Percentiles rank a stretch among this genome's conserved stretches.
These are phyloP conservation scores for Daedalea quercina DNA, from an alignment of 768 basidiomycete genomes.

Conservation along the genomic window DNA sequence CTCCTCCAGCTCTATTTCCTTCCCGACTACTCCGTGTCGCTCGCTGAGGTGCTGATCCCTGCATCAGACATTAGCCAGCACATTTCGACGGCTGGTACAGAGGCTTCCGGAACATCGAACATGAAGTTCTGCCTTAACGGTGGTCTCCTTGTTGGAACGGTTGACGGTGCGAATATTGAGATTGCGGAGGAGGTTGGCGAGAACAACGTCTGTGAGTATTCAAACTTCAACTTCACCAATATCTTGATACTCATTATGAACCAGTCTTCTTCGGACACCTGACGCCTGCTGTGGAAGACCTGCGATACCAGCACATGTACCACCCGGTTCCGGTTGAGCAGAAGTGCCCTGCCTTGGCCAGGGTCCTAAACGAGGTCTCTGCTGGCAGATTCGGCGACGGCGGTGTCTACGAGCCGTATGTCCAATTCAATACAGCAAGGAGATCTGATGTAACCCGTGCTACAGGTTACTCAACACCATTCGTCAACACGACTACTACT, in stretches of 20 bases:
- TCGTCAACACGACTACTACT: slow-evolving; percentile 69
- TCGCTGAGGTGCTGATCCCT: slow-evolving; percentile 82
- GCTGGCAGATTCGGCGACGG: slow-evolving; percentile 77
- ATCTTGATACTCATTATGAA: not conserved
- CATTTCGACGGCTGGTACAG: slow-evolving; percentile 96
- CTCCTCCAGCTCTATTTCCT: slow-evolving; percentile 90
- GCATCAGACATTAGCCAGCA: slow-evolving; percentile 94
- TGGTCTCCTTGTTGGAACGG: slow-evolving; percentile 81
- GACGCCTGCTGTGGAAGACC: slow-evolving; percentile 81
- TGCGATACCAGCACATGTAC: slow-evolving; percentile 83
- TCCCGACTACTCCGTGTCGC: slow-evolving; percentile 87
- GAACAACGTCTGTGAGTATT: slow-evolving; percentile 78
- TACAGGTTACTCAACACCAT: slow-evolving; percentile 67
- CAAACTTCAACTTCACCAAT: not conserved
- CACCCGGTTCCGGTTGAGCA: slow-evolving; percentile 74
- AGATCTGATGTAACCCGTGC: not conserved
- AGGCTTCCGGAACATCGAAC: slow-evolving; percentile 77
- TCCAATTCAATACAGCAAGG: slow-evolving; percentile 7
- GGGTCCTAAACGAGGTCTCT: slow-evolving; percentile 72
- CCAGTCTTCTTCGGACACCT: slow-evolving; percentile 87
- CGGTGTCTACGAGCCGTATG: slow-evolving; percentile 79
- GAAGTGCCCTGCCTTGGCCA: slow-evolving; percentile 77
- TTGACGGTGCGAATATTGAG: slow-evolving; percentile 95
- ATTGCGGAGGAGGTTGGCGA: slow-evolving; percentile 96
- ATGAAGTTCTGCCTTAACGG: slow-evolving; percentile 93